A percentile compares a stretch with the other conserved stretches of the same genome.
These are phyloP conservation scores for Coniferiporia sulphurascens DNA, from an alignment of 1,284 basidiomycete genomes.

Conservation along the genomic window DNA sequence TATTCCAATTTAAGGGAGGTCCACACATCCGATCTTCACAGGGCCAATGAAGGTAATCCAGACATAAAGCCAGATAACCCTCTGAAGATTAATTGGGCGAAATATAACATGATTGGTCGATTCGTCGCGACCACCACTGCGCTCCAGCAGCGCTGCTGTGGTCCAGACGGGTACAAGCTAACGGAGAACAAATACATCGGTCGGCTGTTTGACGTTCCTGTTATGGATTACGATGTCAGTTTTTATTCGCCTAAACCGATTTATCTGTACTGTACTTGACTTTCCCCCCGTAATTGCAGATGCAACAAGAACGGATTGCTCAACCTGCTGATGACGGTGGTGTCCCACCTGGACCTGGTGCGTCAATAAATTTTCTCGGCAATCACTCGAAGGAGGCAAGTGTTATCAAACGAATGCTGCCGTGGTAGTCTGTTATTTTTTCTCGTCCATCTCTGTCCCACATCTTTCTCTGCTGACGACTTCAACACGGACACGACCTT, in stretches of 20 bases:
- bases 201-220: constrained; percentile 41
- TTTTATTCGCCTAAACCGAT: background rate
- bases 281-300: background rate
- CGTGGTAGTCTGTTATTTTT: constrained; percentile 1
- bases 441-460: background rate
- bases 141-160: constrained; percentile 67
- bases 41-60: constrained; percentile 70
- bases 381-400: constrained; percentile 13
- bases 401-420: constrained; percentile 11
- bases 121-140: constrained; percentile 67
- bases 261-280: background rate
- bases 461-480: background rate
- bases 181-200: constrained; percentile 44
- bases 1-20: constrained; percentile 54
- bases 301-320: constrained; percentile 12
- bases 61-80: constrained; percentile 57
- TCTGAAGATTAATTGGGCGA: constrained; percentile 76
- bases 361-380: background rate
- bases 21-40: constrained; percentile 76
- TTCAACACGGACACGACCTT: background rate
- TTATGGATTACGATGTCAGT: constrained; percentile 62
- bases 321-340: constrained; percentile 9
- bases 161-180: constrained; percentile 53
- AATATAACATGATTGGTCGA: constrained; percentile 79
- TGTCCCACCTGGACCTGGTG: background rate